phyloP scores from a whole-genome alignment of 768 basidiomycete genomes.

The Dioszegia aurantiaca region DNA sequence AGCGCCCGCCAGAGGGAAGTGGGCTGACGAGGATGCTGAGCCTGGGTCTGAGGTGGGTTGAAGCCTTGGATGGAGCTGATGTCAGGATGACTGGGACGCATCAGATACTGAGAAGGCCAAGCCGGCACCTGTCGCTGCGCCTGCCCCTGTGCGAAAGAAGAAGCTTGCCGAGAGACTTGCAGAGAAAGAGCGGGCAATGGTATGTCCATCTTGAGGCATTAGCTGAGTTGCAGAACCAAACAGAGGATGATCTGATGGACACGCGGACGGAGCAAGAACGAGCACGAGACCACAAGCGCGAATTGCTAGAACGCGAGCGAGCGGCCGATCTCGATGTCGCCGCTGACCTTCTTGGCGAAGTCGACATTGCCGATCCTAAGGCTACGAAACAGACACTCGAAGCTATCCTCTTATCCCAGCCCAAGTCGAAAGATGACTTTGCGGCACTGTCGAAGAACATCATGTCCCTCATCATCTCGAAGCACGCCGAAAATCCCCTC shows the following conservation, averaged over 20 bases:
- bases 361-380: conserved; percentile 55
- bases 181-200: conserved; percentile 69
- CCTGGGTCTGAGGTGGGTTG: conserved; percentile 68
- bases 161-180: conserved; percentile 87
- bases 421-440: conserved; percentile 87
- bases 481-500: conserved; percentile 76
- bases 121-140: conserved; percentile 53
- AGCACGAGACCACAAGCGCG: conserved; percentile 55
- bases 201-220: background rate
- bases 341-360: conserved; percentile 72
- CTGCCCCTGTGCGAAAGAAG: conserved; percentile 82
- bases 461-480: conserved; percentile 70
- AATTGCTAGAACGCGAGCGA: conserved; percentile 76
- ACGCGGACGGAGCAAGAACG: conserved; percentile 57
- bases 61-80: background rate
- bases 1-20: conserved; percentile 61
- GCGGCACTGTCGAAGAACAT: conserved; percentile 68
- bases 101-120: conserved; percentile 64
- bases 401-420: conserved; percentile 68
- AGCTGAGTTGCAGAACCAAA: background rate
- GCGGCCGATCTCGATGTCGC: conserved; percentile 83
- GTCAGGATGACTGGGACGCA: conserved; percentile 91
- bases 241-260: conserved; percentile 49
- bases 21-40: conserved; percentile 79
- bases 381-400: conserved; percentile 18